Conservation (phyloP, 768 basidiomycete genomes). For the Naganishia antarctica region DNA sequence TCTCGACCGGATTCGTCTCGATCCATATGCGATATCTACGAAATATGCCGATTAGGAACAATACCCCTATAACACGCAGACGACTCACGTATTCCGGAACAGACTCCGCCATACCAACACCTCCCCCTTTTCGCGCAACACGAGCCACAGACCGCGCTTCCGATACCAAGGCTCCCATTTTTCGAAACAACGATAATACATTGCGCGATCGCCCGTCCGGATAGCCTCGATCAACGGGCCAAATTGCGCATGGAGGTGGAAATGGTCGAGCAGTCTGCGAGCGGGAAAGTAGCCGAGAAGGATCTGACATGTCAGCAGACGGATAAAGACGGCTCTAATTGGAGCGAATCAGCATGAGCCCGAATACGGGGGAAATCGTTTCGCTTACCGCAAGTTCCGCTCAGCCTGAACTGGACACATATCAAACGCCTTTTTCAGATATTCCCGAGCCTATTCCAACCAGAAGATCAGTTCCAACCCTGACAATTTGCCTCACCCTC, state of each 20-base stretch:
- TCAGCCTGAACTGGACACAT: slow-evolving; percentile 22
- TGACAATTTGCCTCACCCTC: not conserved
- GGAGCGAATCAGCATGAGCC: not conserved
- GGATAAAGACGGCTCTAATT: slow-evolving; percentile 28
- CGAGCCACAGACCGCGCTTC: slow-evolving; percentile 26
- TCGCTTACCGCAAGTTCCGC: slow-evolving; percentile 21
- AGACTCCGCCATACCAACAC: slow-evolving; percentile 30
- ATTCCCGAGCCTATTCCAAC: slow-evolving; percentile 21
- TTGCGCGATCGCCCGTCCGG: slow-evolving; percentile 24
- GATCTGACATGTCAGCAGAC: slow-evolving; percentile 29
- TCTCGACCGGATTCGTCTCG: slow-evolving; percentile 7
- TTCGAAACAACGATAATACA: slow-evolving; percentile 26
- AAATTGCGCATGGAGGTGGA: slow-evolving; percentile 29
- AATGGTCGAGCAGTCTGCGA: slow-evolving; percentile 15
- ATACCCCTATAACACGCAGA: too few species aligned
- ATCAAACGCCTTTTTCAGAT: slow-evolving; percentile 25
- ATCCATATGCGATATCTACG: slow-evolving; percentile 23
- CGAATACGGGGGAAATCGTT: not conserved
- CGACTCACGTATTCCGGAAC: slow-evolving; percentile 28
- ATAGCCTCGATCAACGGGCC: slow-evolving; percentile 26
- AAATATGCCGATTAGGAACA: not conserved
- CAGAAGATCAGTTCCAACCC: not conserved
- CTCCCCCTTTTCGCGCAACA: slow-evolving; percentile 29
- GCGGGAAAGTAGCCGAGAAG: slow-evolving; percentile 25
- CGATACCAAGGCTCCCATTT: slow-evolving; percentile 28